Base-by-base conservation (phyloP, 2,329 filamentous ascomycete species). In the Sporothrix luriei region DNA sequence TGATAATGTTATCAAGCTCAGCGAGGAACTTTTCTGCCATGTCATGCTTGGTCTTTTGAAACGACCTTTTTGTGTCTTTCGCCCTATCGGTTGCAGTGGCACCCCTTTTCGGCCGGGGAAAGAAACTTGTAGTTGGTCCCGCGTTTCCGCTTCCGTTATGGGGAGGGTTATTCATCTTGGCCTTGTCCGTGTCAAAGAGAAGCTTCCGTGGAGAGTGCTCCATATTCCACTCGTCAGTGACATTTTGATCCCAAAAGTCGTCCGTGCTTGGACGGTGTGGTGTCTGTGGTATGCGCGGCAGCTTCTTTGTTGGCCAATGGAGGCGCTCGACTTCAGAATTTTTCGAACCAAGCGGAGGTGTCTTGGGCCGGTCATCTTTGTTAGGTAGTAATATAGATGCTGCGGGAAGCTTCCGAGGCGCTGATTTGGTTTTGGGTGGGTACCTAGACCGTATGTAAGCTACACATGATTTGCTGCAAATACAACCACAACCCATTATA, bases 1-100 rank as follows among this genome's bases (percentile, higher is more conserved):
- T 89, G 73, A 94, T 86, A 51, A 80, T 82, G 0, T 76, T 74
- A 77, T 95, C 92, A n/a, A 95, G 86, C 73, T 92, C 89, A 0
- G 73, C 68, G 1, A 95, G 81, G 76, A 94, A 94, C 0, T 77
- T 74, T 59, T 83, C 81, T 0, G 91, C 91, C 0, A 93, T 76
- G 1, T 82, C 79, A 66, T 90, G 83, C 77, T 92, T 94, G 11
- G 76, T 78, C 10, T 81, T 78, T 14, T 88, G 84, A 76, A 93
- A 94, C 0, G 80, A 80, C 76, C 87, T 91, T 75, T 85, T 88
- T 4, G 79, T 78, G 66, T 82, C 77, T 69, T 78, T 78, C 66
- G 76, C 77, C 46, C 76, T 68, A 57, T 79, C 74, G 72, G 73
- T 78, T 55, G 75, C 79, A 73, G 70, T 69, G 0, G 75, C 73